Conservation (phyloP, 2,329 filamentous ascomycete genomes). For the Penicillium sp. region DNA sequence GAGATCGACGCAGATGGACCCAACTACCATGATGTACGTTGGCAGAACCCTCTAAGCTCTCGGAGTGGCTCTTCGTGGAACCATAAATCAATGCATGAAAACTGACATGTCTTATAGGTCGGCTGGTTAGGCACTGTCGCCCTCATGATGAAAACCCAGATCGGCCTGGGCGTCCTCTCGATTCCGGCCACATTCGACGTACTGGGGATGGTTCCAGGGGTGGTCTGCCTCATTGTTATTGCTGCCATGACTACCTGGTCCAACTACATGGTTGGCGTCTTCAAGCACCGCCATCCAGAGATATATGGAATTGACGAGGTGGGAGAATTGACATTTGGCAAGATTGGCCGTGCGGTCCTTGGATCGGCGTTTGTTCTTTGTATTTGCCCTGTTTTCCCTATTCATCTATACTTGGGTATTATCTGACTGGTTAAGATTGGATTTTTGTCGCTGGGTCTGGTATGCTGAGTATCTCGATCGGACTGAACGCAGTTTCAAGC, state of each 20-base stretch:
- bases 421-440: no score
- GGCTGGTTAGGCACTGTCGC: conserved; percentile 43
- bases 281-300: conserved; percentile 52
- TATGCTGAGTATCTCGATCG: conserved; percentile 42
- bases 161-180: conserved; percentile 48
- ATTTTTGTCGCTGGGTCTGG: conserved; percentile 41
- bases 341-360: background rate
- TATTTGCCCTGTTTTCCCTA: background rate
- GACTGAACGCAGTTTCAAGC: conserved; percentile 38
- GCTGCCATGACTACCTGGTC: conserved; percentile 48
- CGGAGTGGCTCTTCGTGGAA: no score
- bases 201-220: conserved; percentile 48
- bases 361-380: background rate
- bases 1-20: no score
- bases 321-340: background rate
- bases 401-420: no score
- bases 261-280: conserved; percentile 44
- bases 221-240: conserved; percentile 41
- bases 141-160: conserved; percentile 46
- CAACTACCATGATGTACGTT: no score
- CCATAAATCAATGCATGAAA: no score
- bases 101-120: conserved; percentile 23
- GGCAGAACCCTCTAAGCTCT: no score
- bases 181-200: conserved; percentile 45
- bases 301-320: conserved; percentile 38